Base-by-base conservation (phyloP, 805 yeast genomes). In the Cyberlindnera japonica region DNA sequence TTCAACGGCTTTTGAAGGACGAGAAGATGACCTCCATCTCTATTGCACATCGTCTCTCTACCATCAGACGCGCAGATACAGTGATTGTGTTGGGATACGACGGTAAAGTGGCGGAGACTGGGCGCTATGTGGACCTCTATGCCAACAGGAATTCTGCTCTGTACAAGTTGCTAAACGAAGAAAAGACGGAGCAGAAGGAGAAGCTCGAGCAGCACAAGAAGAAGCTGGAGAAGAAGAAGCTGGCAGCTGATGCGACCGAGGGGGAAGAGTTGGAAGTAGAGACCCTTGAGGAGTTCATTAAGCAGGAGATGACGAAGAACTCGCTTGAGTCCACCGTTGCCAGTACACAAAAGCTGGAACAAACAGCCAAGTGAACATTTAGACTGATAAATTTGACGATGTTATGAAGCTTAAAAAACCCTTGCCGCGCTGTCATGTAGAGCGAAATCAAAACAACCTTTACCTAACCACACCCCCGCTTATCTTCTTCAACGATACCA, bases 1-100 rank as follows among this genome's bases (percentile, higher is more conserved):
- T 91, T 46, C 79, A 81, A 23, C 64, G 69, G 33, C 66, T 90
- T 38, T 75, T 77, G 65, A 65, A 68, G 38, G 73, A 79, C 21
- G 75, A 78, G 36, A 68, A 79, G 15, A 62, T 80, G 35, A 91
- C 97, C 0, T 79, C 89, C 3, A 85, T 93, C 32, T 83, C 95
- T 40, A 90, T 93, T 53, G 98, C 98, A 2, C 99, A 91, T 61
- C 73, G 98, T 51, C 68, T 90, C 43, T 83, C 96, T 16, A 93
- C 99, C 0, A 93, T 93, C 42, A 77, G 81, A 50, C 79, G 90
- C 63, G 84, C 96, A 41, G 89, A 87, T 46, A 72, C 83, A 47
- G 79, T 91, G 12, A 79, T 93, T 48, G 98, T 93, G 4, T 68
- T 93, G 26, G 90, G 87, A 33, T 69, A 76, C 37, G 83, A 87